A percentile compares a stretch with the other conserved stretches of the same genome.
Conservation (phyloP, 2,329 filamentous ascomycete species). For the Exophiala aquamarina region DNA sequence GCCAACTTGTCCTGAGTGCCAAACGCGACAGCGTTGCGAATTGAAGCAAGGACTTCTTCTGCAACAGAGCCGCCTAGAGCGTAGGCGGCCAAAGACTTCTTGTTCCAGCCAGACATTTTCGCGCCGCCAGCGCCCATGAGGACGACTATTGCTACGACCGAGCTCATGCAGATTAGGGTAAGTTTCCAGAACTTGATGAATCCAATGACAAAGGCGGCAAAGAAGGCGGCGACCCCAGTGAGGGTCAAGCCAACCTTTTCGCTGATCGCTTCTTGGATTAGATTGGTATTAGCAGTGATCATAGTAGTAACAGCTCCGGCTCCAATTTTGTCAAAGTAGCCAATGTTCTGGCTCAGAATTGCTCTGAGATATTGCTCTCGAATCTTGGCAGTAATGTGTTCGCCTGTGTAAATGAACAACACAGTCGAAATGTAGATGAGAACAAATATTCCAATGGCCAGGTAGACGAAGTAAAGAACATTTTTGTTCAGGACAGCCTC, state of each 20-base stretch:
- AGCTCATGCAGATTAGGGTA: conserved; percentile 80
- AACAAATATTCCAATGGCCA: conserved; percentile 77
- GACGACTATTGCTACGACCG: conserved; percentile 74
- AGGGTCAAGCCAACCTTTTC: conserved; percentile 82
- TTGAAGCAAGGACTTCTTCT: conserved; percentile 91
- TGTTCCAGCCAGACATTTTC: conserved; percentile 80
- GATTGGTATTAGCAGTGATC: conserved; percentile 90
- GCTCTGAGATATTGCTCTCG: conserved; percentile 80
- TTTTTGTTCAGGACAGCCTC: conserved; percentile 58
- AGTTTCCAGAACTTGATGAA: conserved; percentile 93
- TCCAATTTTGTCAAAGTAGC: conserved; percentile 88
- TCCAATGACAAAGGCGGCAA: conserved; percentile 85
- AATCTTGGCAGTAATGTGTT: conserved; percentile 76
- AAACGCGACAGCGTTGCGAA: conserved; percentile 89
- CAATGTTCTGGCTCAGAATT: conserved; percentile 85
- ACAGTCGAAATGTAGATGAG: conserved; percentile 78
- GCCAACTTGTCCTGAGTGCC: conserved; percentile 92
- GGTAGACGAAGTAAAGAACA: conserved; percentile 82
- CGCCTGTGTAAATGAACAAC: conserved; percentile 84
- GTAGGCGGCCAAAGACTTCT: conserved; percentile 74
- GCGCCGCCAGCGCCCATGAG: conserved; percentile 72
- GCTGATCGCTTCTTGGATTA: conserved; percentile 90
- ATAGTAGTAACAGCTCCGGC: conserved; percentile 91
- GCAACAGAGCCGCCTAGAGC: conserved; percentile 83
- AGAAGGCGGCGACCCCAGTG: conserved; percentile 75